Evolutionary conservation across 768 basidiomycete genomes (phyloP).

Genomic region (Mycena rosella): DNA sequence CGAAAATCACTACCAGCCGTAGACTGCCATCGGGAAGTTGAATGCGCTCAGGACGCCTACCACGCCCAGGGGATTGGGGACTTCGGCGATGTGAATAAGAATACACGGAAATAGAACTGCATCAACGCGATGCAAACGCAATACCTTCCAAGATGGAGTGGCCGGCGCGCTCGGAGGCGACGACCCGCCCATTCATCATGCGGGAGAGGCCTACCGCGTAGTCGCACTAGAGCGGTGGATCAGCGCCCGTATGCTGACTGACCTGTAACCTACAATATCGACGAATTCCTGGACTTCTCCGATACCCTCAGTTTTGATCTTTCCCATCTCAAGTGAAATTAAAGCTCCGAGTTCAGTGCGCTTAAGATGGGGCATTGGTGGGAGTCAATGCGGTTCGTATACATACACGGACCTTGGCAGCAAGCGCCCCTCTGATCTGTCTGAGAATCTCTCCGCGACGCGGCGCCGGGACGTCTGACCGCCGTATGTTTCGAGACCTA

Average conservation of each 20-base stretch:
- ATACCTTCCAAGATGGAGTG: conserved; percentile 92
- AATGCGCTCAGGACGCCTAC: conserved; percentile 89
- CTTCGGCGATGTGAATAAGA: conserved; percentile 56
- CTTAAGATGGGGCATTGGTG: conserved; percentile 52
- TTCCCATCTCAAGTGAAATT: conserved; percentile 91
- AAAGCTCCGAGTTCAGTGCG: conserved; percentile 84
- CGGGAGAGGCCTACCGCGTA: conserved; percentile 94
- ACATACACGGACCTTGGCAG: conserved; percentile 69
- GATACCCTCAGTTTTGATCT: conserved; percentile 90
- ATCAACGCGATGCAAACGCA: conserved; percentile 17
- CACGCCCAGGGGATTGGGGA: conserved; percentile 88
- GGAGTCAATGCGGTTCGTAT: conserved; percentile 10
- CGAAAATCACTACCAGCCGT: conserved; percentile 75
- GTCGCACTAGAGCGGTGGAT: conserved; percentile 73
- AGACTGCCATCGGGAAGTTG: conserved; percentile 96
- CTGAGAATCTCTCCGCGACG: conserved; percentile 89
- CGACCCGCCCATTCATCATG: conserved; percentile 93
- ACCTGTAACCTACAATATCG: conserved; percentile 78
- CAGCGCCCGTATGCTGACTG: conserved; percentile 12
- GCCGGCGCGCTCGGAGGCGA: conserved; percentile 90
- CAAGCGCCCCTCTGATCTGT: conserved; percentile 87
- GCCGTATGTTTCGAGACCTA: not conserved
- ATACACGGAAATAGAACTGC: conserved; percentile 27
- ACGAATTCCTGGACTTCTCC: conserved; percentile 97
- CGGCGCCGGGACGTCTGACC: conserved; percentile 79